Base-by-base conservation (phyloP, 2,329 filamentous ascomycete species). In the Scleromitrula shiraiana region DNA sequence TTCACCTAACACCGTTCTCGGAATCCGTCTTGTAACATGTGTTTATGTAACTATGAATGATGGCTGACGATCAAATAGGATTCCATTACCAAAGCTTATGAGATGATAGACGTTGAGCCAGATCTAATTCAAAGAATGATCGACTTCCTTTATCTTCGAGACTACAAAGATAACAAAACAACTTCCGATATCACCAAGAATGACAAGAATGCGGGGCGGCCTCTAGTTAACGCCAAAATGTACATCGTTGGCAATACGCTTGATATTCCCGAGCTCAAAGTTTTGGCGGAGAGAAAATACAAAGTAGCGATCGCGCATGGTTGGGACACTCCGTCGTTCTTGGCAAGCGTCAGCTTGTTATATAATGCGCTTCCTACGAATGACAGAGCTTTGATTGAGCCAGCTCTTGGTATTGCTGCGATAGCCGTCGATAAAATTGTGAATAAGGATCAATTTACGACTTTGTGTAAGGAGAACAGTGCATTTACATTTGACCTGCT, bases 111-210 rank as follows among this genome's bases (percentile, higher is more conserved):
- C 7, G 41, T 49, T 24, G 41, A 51, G 3, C 51, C 38, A 5
- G 20, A 36, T 2, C 45, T 46, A 20, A 36, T 54, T 9, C 30
- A 33, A n/a, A 24, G 36, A 14, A 49, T 53, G 40, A 35, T 54
- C 23, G 26, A 38, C n/a, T 54, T 49, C 65, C 78, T 90, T 45
- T 93, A 93, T 68, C 40, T 22, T 9, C 36, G 29, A 24, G 36
- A 47, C 15, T 47, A 47, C 19, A 36, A 47, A 7, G 44, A 47
- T 6, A 9, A n/a, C 5, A 5, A 8, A 4, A 20, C n/a, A n/a
- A 33, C 2, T 15, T 17, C 15, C n/a, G 44, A 41, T 17, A 23
- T 4, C 4, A 5, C 1, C 2, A 8, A 5, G 2, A 27, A 32
- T 10, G 14, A 12, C 19, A 22, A 15, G 7, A 35, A 6, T 6